Evolutionary conservation across 2,329 filamentous ascomycete genomes (phyloP).

Genomic region (Chalara sp.): DNA sequence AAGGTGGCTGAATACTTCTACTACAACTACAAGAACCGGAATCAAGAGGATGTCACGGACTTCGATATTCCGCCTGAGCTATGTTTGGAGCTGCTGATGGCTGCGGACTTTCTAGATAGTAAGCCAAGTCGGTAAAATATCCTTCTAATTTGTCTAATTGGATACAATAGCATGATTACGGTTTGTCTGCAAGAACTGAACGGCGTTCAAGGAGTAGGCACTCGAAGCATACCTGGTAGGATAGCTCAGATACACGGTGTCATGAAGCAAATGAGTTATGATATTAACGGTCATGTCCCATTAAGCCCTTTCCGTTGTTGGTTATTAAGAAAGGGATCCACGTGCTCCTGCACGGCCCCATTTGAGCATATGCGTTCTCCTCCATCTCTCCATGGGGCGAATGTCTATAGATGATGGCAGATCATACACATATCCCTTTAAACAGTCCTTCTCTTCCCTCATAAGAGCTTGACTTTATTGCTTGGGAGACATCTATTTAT

Average conservation of each 20-base stretch:
- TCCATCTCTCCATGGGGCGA: constrained; percentile 22
- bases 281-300: too few relatives aligned
- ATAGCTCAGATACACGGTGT: background rate
- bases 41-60: constrained; percentile 67
- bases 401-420: constrained; percentile 30
- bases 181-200: background rate
- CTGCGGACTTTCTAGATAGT: constrained; percentile 69
- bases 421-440: constrained; percentile 20
- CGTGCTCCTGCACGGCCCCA: constrained; percentile 12
- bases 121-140: constrained; percentile 16
- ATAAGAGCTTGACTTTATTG: constrained; percentile 18
- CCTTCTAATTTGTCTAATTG: background rate
- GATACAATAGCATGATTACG: too few relatives aligned
- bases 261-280: too few relatives aligned
- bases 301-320: too few relatives aligned
- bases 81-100: constrained; percentile 70
- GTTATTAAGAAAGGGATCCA: too few relatives aligned
- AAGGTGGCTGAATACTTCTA: constrained; percentile 80
- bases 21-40: constrained; percentile 69
- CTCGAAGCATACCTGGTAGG: constrained; percentile 1
- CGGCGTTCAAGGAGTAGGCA: background rate
- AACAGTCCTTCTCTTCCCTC: constrained; percentile 17
- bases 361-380: constrained; percentile 31
- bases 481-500: constrained; percentile 15
- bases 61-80: constrained; percentile 76